A percentile compares a stretch with the other conserved stretches of the same genome.
Evolutionary conservation across 495 filamentous ascomycete genomes (phyloP).

Genomic region (Coniosporium apollinis): DNA sequence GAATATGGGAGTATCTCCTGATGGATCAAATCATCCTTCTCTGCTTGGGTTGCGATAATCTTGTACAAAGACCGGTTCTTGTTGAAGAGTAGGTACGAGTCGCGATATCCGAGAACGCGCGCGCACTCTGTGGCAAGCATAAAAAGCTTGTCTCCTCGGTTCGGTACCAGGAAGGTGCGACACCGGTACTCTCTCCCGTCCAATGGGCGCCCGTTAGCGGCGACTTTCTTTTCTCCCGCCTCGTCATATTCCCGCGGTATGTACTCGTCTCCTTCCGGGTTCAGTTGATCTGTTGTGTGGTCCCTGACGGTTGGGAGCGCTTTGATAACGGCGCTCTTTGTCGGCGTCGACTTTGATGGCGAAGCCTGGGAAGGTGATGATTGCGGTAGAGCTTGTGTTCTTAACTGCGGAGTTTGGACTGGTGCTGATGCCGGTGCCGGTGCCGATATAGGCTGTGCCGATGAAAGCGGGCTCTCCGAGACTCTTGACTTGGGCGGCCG

Average conservation of each 20-base stretch:
- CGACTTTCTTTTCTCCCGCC: conserved; percentile 85
- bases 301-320: conserved; percentile 90
- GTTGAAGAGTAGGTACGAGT: conserved; percentile 97
- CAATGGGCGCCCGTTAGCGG: conserved; percentile 59
- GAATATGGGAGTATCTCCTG: conserved; percentile 96
- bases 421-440: conserved; percentile 30
- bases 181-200: conserved; percentile 82
- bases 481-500: conserved; percentile 63
- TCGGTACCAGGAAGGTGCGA: conserved; percentile 81
- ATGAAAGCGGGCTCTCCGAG: conserved; percentile 28
- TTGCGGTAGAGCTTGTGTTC: conserved; percentile 51
- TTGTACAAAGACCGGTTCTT: conserved; percentile 96
- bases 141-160: conserved; percentile 82
- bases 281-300: conserved; percentile 94
- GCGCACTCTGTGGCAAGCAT: conserved; percentile 99
- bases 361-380: conserved; percentile 55
- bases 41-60: conserved; percentile 89
- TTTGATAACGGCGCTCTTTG: conserved; percentile 72
- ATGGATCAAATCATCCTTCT: conserved; percentile 90
- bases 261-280: conserved; percentile 86
- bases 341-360: conserved; percentile 68
- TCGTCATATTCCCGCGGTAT: conserved; percentile 86
- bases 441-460: conserved; percentile 27
- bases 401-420: conserved; percentile 65
- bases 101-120: conserved; percentile 81